Evolutionary conservation across 805 yeast species (phyloP), one percentile per base, ranked within the genome.

Genomic region (Kodamaea jinghongensis): DNA sequence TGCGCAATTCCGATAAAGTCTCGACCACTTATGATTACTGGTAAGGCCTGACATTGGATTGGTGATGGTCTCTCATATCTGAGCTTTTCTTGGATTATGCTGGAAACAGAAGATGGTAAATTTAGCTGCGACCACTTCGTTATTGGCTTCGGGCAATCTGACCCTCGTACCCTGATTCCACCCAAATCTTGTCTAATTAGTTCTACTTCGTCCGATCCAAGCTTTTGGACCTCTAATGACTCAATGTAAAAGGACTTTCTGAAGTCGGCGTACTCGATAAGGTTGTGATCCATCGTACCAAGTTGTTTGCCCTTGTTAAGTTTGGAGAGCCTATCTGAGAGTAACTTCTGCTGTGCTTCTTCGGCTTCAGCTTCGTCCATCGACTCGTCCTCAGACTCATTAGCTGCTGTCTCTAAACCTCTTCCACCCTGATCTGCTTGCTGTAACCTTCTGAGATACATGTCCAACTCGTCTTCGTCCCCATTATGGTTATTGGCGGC

Each of bases 1-100:
- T 89, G 88, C 0, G 99, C 98, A 14, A 93, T 83, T 4, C 96
- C 97, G 34, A 93, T 83, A 6, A 91, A 78, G 63, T 93, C 98
- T 34, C 84, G 63, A 1, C 98, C 98, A 2, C 82, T 70, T 95
- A 91, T 86, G 14, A 89, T 79, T 0, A 89, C 84, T 0, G 99
- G 98, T 15, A 90, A 70, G 0, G 96, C 89, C 52, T 89, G 96
- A 0, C 89, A 73, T 59, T 93, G 99, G 39, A 93, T 88, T 0
- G 96, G 78, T 0, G 97, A 86, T 1, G 98, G 96, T 2, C 63
- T 55, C 0, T 60, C 66, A 55, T 78, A 90, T 6, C 68, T 58
- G 7, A 83, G 57, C 10, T 65, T 65, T 3, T 73, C 68, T 1
- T 68, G 65, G 5, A 91, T 65, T 0, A 79, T 70, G 2, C 71